These are phyloP conservation scores for Claviceps sp. DNA, from an alignment of 2,329 filamentous ascomycete genomes.

Conservation along the genomic window DNA sequence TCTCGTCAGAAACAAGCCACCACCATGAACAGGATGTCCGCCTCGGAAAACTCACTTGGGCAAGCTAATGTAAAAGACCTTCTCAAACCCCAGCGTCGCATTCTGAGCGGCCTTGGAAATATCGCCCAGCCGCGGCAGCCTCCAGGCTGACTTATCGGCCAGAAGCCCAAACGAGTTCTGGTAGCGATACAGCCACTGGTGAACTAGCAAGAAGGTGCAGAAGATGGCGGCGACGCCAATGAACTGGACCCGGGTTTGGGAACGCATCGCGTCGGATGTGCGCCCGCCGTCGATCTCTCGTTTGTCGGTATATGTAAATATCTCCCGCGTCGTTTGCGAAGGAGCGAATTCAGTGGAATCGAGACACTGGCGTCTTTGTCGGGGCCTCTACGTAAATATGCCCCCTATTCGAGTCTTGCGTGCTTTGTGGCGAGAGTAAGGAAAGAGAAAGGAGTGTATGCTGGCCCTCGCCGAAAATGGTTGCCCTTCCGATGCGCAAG, in stretches of 20 bases:
- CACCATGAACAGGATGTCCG: no score
- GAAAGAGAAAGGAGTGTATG: no score
- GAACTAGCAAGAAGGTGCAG: not conserved
- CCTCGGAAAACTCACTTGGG: not conserved
- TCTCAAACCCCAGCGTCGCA: conserved; percentile 1
- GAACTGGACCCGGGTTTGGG: not conserved
- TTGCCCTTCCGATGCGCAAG: no score
- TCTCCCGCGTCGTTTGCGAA: not conserved
- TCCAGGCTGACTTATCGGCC: not conserved
- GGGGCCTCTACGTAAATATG: no score
- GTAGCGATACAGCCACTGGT: not conserved
- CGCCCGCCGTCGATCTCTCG: not conserved
- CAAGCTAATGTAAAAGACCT: conserved; percentile 2
- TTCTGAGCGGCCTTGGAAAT: conserved; percentile 1
- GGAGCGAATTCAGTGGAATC: not conserved
- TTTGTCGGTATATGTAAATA: no score
- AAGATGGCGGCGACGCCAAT: not conserved
- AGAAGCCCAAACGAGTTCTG: not conserved
- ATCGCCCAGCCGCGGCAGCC: not conserved
- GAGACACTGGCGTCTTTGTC: no score
- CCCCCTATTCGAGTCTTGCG: no score
- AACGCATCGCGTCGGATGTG: not conserved
- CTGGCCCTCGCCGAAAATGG: no score
- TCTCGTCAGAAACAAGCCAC: no score
- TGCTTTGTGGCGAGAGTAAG: no score